Evolutionary conservation across 164 flowering plant genomes (phyloP).

Genomic region (Tetracentron sinense): DNA sequence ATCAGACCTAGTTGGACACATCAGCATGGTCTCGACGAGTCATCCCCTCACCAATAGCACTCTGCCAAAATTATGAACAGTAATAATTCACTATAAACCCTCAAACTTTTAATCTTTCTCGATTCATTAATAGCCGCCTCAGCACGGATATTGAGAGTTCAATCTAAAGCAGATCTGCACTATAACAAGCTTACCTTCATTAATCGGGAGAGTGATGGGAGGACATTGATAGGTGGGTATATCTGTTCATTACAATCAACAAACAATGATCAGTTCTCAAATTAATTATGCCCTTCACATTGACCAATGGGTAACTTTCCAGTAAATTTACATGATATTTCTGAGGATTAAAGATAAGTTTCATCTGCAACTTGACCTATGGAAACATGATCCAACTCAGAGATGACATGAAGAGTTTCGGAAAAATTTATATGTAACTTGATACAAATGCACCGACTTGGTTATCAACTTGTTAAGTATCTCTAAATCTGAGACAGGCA

Average conservation of each 20-base stretch:
- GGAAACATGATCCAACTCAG: too few relatives aligned
- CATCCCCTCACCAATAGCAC: slow-evolving; percentile 99
- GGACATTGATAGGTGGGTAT: slow-evolving; percentile 96
- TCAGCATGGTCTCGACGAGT: slow-evolving; percentile 95
- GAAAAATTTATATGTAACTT: too few relatives aligned
- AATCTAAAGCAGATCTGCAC: not conserved
- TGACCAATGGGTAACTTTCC: too few relatives aligned
- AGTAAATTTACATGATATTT: too few relatives aligned
- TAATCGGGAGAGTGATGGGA: slow-evolving; percentile 92
- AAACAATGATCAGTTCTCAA: not conserved
- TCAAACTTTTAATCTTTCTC: not conserved
- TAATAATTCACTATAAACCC: not conserved
- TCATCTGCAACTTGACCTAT: too few relatives aligned
- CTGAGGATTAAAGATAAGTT: too few relatives aligned
- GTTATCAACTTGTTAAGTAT: too few relatives aligned
- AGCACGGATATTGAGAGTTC: not conserved
- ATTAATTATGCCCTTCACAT: too few relatives aligned
- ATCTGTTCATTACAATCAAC: slow-evolving; percentile 47
- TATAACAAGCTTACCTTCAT: slow-evolving; percentile 69
- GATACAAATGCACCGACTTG: too few relatives aligned
- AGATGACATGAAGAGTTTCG: too few relatives aligned
- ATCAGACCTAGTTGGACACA: slow-evolving; percentile 92
- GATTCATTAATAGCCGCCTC: not conserved
- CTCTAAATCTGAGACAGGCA: too few relatives aligned
- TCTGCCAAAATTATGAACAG: slow-evolving; percentile 39